Conservation (phyloP, 352 stramenopile species). For the Phytophthora pinifolia region DNA sequence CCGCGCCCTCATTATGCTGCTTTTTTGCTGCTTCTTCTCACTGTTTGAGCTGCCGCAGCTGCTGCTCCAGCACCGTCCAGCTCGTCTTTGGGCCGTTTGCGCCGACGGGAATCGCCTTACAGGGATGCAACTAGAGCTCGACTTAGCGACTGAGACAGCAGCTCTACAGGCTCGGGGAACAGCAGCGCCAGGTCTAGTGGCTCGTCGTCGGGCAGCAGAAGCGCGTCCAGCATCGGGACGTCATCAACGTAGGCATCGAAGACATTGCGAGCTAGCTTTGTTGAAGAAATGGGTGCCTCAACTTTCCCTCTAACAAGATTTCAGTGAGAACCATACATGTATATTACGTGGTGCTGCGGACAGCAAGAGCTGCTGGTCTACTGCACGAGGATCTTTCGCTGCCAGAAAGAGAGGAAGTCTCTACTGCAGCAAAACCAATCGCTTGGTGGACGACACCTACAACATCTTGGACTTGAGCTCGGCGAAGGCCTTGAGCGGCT, state of each 20-base stretch:
- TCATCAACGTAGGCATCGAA: no score
- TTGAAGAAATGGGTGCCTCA: no score
- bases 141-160: no score
- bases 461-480: conserved; percentile 62
- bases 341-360: conserved; percentile 18
- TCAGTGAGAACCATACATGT: conserved; percentile 4
- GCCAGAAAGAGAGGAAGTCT: not conserved
- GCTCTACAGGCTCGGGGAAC: conserved; percentile 15
- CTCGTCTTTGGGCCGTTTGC: conserved; percentile 44
- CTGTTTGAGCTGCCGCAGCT: conserved; percentile 30
- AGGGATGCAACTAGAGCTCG: no score
- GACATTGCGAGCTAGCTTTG: no score
- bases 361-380: not conserved
- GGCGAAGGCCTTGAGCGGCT: conserved; percentile 48
- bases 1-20: not conserved
- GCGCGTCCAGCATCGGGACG: conserved; percentile 27
- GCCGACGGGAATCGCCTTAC: conserved; percentile 1
- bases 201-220: conserved; percentile 18
- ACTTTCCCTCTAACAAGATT: no score
- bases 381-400: no score
- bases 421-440: conserved; percentile 2
- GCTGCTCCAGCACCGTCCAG: conserved; percentile 37
- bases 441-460: conserved; percentile 16
- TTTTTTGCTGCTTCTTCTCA: not conserved
- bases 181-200: conserved; percentile 11